Base-by-base conservation (phyloP, 2,329 filamentous ascomycete species). In the Exophiala calicioides region DNA sequence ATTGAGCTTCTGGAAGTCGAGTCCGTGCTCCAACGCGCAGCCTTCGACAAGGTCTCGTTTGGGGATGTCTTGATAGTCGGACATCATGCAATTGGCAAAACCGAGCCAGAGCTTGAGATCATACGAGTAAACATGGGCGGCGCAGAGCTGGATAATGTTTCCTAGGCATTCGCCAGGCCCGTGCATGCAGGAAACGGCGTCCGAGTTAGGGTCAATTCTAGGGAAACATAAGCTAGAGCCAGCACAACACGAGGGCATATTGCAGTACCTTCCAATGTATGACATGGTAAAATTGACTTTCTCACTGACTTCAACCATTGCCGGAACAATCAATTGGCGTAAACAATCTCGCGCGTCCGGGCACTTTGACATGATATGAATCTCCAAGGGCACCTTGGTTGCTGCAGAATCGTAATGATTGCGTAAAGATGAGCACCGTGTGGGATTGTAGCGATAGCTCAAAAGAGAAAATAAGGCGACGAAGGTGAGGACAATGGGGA, bases 311-410 rank as follows among this genome's bases (percentile, higher is more conserved):
- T 81, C 79, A 67, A 89, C 82, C 90, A 98, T 96, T 16, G 84
- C 79, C 1, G 93, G 93, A 12, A 97, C 71, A 18, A 98, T 77
- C 58, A 98, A 71, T 50, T 90, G 74, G 52, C 82, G 80, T 15
- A 98, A 74, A 62, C 91, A 96, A 63, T 88, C 85, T 66, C 77
- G 79, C 2, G 93, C 90, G 68, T 98, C 93, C 0, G 91, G 90
- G 62, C 93, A 98, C 76, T 97, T 96, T 71, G 84, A 88, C 85
- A 97, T 98, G 60, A 97, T 93, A 67, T 97, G 91, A 45, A 89
- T 88, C 66, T 98, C 93, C 2, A 98, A 70, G 3, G 89, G 86
- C 3, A 97, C 85, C 47, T 50, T 60, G n/a, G n/a, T n/a, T n/a
- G n/a, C n/a, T n/a, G n/a, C n/a, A n/a, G n/a, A n/a, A n/a, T n/a